A percentile compares a stretch with the other conserved stretches of the same genome.
Evolutionary conservation across 352 stramenopile genomes (phyloP).

Genomic region (Pythium folliculosum): DNA sequence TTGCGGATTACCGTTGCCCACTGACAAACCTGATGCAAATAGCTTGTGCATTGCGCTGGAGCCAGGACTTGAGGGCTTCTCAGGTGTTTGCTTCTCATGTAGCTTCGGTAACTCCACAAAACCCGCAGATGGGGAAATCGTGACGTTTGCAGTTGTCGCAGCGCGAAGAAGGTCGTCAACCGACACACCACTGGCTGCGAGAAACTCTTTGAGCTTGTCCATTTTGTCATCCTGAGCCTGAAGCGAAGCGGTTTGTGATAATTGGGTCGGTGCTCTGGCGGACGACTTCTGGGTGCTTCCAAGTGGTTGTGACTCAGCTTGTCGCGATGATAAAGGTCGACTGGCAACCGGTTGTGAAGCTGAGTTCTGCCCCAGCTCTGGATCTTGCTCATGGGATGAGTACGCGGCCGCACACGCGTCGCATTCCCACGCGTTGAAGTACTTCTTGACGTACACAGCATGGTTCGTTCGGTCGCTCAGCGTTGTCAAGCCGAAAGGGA

Average conservation of each 20-base stretch:
- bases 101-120: not conserved
- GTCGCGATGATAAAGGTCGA: not conserved
- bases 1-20: constrained; percentile 21
- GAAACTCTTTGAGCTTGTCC: constrained; percentile 62
- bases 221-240: constrained; percentile 35
- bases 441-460: constrained; percentile 80
- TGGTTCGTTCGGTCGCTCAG: constrained; percentile 83
- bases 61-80: not conserved
- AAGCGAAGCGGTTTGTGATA: not conserved
- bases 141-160: constrained; percentile 48
- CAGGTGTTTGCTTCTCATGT: not conserved
- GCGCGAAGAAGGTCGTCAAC: constrained; percentile 73
- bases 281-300: not conserved
- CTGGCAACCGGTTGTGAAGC: not conserved
- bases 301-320: not conserved
- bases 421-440: constrained; percentile 79
- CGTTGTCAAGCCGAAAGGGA: constrained; percentile 82
- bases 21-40: not conserved
- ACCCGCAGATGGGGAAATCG: constrained; percentile 28
- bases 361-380: not conserved
- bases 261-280: not conserved
- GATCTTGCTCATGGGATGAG: not conserved
- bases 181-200: constrained; percentile 60
- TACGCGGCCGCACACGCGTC: constrained; percentile 41
- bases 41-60: constrained; percentile 9